phyloP scores from a whole-genome alignment of 2,329 filamentous ascomycete species.

The Alternaria sp. region DNA sequence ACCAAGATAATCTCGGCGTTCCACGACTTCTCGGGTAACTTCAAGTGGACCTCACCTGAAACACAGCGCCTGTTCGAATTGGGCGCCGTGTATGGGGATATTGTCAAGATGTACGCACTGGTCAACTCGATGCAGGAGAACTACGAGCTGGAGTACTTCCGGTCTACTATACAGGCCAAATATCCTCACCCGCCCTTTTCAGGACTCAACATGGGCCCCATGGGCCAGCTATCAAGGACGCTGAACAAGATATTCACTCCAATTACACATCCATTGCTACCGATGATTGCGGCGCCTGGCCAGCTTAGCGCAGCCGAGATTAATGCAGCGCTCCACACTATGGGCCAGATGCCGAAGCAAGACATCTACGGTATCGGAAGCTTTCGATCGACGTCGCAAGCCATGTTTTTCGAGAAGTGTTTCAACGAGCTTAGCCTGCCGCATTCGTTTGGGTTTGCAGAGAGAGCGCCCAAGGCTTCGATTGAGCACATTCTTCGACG shows the following conservation, averaged over 20 bases:
- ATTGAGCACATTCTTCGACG: constrained; percentile 78
- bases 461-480: constrained; percentile 71
- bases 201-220: constrained; percentile 85
- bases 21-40: constrained; percentile 84
- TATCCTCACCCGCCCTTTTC: constrained; percentile 79
- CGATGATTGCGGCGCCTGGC: constrained; percentile 84
- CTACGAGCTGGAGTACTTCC: constrained; percentile 89
- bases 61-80: constrained; percentile 76
- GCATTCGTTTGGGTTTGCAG: constrained; percentile 78
- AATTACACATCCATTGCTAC: constrained; percentile 84
- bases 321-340: constrained; percentile 77
- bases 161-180: constrained; percentile 74
- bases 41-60: constrained; percentile 80
- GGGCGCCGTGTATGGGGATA: constrained; percentile 78
- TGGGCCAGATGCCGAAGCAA: constrained; percentile 81
- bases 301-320: constrained; percentile 88
- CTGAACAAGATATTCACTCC: constrained; percentile 88
- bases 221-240: constrained; percentile 83
- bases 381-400: constrained; percentile 75
- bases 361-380: constrained; percentile 83
- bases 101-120: constrained; percentile 90
- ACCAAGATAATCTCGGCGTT: constrained; percentile 92
- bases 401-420: constrained; percentile 80
- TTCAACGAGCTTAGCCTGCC: constrained; percentile 76
- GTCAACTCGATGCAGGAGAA: constrained; percentile 85